Evolutionary conservation across 2,329 filamentous ascomycete genomes (phyloP), one percentile per base, ranked within the genome.

Genomic region (Escovopsis sp.): DNA sequence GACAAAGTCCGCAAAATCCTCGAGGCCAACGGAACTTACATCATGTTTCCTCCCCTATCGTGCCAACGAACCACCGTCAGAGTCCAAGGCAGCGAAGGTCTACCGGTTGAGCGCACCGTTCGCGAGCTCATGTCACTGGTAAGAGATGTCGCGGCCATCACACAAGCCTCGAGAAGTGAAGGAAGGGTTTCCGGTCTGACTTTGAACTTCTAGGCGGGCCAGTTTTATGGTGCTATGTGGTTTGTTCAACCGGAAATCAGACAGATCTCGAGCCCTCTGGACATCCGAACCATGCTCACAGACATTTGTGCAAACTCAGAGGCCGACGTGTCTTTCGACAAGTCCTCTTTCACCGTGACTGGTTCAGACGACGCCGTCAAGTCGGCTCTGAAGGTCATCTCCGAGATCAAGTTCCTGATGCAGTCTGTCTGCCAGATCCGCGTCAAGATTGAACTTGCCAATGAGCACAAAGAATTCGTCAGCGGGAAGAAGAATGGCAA

Each of bases 401-500:
- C 89, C 43, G 84, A 94, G 51, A 83, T 94, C 50, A 82, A 84
- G 36, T 94, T 95, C 55, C 85, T 93, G 46, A 81, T 82, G 50
- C 82, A 87, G 53, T 79, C 83, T 36, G 84, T 85, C 51, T 94
- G 93, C 56, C 88, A 93, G 59, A 93, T 98, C 59, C 80, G 88
- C 44, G 89, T 98, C 58, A 96, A 96, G 70, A 94, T 98, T 48
- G 91, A 98, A 68, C 80, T 98, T 44, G 91, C 91, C 56, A 96
- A 96, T 57, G 91, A 98, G 66, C 91, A 98, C 69, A 98, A 98
- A 64, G 91, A 98, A 58, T 98, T 98, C 59, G 91, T 98, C 44
- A 95, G 88, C 53, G 91, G 91, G 53, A 98, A 98, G 72, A 98
- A 98, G 71, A 98, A 98, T 55, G 91, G 91, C 63, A 98, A 98